These are phyloP conservation scores for Rhizodiscina lignyota DNA, from an alignment of 495 filamentous ascomycete genomes.

Conservation along the genomic window DNA sequence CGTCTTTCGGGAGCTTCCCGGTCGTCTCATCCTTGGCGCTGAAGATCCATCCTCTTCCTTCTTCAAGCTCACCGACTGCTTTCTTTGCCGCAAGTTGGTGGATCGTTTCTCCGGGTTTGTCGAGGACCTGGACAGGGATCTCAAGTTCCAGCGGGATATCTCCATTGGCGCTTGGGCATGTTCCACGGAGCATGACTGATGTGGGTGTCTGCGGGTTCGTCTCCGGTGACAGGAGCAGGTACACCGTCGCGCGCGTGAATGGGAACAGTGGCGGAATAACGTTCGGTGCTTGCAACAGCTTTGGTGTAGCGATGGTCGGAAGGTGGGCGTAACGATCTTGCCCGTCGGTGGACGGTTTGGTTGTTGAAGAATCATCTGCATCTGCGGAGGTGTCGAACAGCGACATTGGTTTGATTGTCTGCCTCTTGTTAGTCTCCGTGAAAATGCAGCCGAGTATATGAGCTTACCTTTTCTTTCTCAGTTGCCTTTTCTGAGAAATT, in stretches of 20 bases:
- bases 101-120: constrained; percentile 35
- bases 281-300: constrained; percentile 43
- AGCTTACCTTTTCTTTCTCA: constrained; percentile 4
- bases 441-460: constrained; percentile 1
- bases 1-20: constrained; percentile 29
- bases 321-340: constrained; percentile 27
- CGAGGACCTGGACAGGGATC: constrained; percentile 39
- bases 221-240: constrained; percentile 40
- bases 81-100: constrained; percentile 56
- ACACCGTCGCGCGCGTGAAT: constrained; percentile 44
- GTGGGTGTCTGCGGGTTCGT: constrained; percentile 28
- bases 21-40: constrained; percentile 29
- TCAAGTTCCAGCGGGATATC: constrained; percentile 42
- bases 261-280: constrained; percentile 46
- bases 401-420: constrained; percentile 30
- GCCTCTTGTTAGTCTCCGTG: constrained; percentile 6
- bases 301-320: constrained; percentile 31
- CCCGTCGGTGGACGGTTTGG: constrained; percentile 11
- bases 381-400: constrained; percentile 34
- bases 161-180: constrained; percentile 30
- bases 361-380: constrained; percentile 12
- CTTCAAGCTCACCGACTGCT: constrained; percentile 49
- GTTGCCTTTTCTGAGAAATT: not conserved
- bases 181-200: constrained; percentile 39
- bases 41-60: constrained; percentile 47